These are phyloP conservation scores for Leccinum boreale DNA, from an alignment of 768 basidiomycete genomes.

Conservation along the genomic window DNA sequence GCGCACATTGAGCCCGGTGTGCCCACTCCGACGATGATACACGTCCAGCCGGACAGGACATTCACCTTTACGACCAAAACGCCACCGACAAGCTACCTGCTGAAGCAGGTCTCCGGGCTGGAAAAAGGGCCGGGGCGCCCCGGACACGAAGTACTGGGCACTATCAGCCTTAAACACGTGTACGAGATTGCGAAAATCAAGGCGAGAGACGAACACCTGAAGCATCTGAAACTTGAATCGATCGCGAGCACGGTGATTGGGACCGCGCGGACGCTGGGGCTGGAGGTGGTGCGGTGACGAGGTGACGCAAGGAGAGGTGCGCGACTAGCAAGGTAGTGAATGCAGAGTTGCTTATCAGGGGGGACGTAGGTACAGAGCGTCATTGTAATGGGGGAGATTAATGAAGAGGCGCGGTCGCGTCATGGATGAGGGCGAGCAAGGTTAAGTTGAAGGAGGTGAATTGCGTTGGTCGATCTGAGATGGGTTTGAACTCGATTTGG, in stretches of 20 bases:
- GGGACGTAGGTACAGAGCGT: slow-evolving; percentile 3
- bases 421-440: slow-evolving; percentile 30
- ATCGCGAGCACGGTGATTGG: slow-evolving; percentile 88
- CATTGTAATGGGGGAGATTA: slow-evolving; percentile 31
- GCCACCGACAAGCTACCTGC: slow-evolving; percentile 84
- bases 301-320: slow-evolving; percentile 22
- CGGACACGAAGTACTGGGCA: slow-evolving; percentile 74
- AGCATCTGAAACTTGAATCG: slow-evolving; percentile 80
- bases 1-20: slow-evolving; percentile 81
- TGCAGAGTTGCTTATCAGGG: slow-evolving; percentile 26
- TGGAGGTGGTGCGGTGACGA: slow-evolving; percentile 82
- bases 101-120: slow-evolving; percentile 87
- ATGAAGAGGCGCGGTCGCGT: slow-evolving; percentile 31
- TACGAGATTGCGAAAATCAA: slow-evolving; percentile 99
- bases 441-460: slow-evolving; percentile 31
- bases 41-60: slow-evolving; percentile 89
- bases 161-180: slow-evolving; percentile 92
- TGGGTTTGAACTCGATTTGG: slow-evolving; percentile 14
- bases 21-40: slow-evolving; percentile 90
- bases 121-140: slow-evolving; percentile 87
- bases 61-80: slow-evolving; percentile 93
- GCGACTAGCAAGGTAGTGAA: slow-evolving; percentile 17
- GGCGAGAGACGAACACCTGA: slow-evolving; percentile 83
- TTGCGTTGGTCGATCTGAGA: neutral
- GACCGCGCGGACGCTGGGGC: slow-evolving; percentile 83